Percentiles rank a stretch among this genome's conserved stretches.
These are phyloP conservation scores for Aspergillus neotritici DNA, from an alignment of 2,329 filamentous ascomycete genomes.

Conservation along the genomic window DNA sequence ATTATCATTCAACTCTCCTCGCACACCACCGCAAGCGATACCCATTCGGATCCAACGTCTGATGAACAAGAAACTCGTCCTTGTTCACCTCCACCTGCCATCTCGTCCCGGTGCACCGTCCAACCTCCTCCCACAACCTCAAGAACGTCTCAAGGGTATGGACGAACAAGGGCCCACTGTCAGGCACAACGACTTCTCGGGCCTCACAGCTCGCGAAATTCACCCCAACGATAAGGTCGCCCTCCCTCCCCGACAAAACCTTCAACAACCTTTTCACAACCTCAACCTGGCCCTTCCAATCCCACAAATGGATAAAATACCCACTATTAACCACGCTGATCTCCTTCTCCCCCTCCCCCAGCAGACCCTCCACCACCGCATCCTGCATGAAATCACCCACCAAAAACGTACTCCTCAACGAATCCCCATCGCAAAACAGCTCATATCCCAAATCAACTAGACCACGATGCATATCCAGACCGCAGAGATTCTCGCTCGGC, in stretches of 20 bases:
- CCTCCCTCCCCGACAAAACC: not conserved
- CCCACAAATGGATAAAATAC: slow-evolving; percentile 9
- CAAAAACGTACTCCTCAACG: not conserved
- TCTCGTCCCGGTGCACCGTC: too few species aligned
- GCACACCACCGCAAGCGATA: too few species aligned
- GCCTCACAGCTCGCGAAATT: slow-evolving; percentile 1
- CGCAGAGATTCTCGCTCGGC: not conserved
- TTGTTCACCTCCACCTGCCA: too few species aligned
- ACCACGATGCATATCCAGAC: not conserved
- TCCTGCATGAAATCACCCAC: slow-evolving; percentile 6
- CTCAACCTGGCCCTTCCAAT: slow-evolving; percentile 4
- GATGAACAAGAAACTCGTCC: too few species aligned
- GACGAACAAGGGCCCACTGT: too few species aligned
- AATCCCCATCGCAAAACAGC: slow-evolving; percentile 1
- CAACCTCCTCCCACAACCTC: too few species aligned
- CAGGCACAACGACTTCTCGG: not conserved
- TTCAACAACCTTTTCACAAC: slow-evolving; percentile 3
- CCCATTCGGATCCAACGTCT: too few species aligned
- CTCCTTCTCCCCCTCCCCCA: not conserved
- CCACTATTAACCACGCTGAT: slow-evolving; percentile 6
- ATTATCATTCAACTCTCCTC: too few species aligned
- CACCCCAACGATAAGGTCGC: slow-evolving; percentile 1
- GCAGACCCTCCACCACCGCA: not conserved
- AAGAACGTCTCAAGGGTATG: too few species aligned
- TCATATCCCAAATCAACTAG: slow-evolving; percentile 5